Percentiles rank a stretch among this genome's conserved stretches.
Evolutionary conservation across 768 basidiomycete species (phyloP).

Genomic region (Hygrophorus pudorinus): DNA sequence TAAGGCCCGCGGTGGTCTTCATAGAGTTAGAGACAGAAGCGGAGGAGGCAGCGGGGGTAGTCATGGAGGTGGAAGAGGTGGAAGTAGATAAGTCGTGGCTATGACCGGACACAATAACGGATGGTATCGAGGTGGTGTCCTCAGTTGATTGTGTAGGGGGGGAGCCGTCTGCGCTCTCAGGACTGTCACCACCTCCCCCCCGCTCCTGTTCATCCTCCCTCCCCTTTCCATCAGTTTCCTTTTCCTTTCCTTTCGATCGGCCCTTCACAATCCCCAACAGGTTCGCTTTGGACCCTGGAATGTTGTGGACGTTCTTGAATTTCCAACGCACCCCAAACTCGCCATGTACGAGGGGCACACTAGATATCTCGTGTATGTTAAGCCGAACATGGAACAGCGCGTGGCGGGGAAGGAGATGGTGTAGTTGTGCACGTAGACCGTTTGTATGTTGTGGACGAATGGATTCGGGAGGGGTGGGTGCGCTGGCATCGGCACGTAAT

Average conservation of each 20-base stretch:
- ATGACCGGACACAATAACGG: too few relatives aligned
- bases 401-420: conserved; percentile 53
- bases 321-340: conserved; percentile 66
- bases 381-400: conserved; percentile 55
- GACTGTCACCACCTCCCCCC: conserved; percentile 8
- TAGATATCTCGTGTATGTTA: conserved; percentile 55
- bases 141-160: not conserved
- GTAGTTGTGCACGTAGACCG: conserved; percentile 47
- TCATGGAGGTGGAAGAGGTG: too few relatives aligned
- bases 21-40: too few relatives aligned
- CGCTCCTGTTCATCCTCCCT: conserved; percentile 12
- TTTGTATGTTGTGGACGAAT: too few relatives aligned
- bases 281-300: conserved; percentile 28
- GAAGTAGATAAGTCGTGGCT: too few relatives aligned
- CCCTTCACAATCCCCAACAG: conserved; percentile 22
- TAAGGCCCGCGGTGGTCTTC: not conserved
- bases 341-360: conserved; percentile 62
- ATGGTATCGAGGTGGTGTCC: too few relatives aligned
- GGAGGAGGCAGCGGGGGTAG: too few relatives aligned
- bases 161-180: conserved; percentile 10
- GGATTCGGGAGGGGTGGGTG: too few relatives aligned
- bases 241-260: conserved; percentile 1
- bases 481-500: too few relatives aligned
- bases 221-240: conserved; percentile 10
- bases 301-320: conserved; percentile 43